Evolutionary conservation across 176 grass and related monocot genomes (phyloP), one percentile per base, ranked within the genome.

Genomic region (Zizania latifolia): DNA sequence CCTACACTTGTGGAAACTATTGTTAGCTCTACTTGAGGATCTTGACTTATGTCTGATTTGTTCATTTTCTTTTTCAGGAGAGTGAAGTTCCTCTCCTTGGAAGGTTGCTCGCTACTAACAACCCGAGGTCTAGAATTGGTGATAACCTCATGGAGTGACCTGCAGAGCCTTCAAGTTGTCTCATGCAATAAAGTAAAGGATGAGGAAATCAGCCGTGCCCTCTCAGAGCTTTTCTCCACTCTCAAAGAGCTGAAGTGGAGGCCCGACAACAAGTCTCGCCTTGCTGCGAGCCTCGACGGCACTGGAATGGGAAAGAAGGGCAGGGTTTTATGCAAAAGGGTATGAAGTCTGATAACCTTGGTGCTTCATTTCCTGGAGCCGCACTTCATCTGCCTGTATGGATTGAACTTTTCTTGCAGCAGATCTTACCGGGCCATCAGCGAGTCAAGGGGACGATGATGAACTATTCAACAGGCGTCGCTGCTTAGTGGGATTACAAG

Each of bases 181-280:
- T 74, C 76, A 28, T 94, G 95, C 75, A 92, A 94, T 77, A 90
- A 90, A 54, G 79, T 99, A 35, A 94, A 94, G 59, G 89, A 94
- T 58, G 82, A 84, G 33, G 91, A 94, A 81, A 88, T 99, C 28
- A 92, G 62, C 11, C 64, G 84, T 82, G 82, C 86, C 56, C 80
- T 99, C 68, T 87, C 95, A 4, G 82, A 81, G 71, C 86, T 94
- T 40, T 99, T 99, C 76, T 94, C 87, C 35, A 80, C 50, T 84
- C 91, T 94, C 56, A 99, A 94, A 75, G 95, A 90, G 68, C 86
- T 99, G 53, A 99, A 99, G 81, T 99, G 95, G 91, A 64, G 95
- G 10, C 95, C 95, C 0, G 91, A 92, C 72, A 86, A 68, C 68
- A 99, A 92, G 76, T 94, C 86, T 14, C 72, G 80, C 45, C 89